Evolutionary conservation across 805 yeast genomes (phyloP), one percentile per base, ranked within the genome.

Genomic region (Candida pini): DNA sequence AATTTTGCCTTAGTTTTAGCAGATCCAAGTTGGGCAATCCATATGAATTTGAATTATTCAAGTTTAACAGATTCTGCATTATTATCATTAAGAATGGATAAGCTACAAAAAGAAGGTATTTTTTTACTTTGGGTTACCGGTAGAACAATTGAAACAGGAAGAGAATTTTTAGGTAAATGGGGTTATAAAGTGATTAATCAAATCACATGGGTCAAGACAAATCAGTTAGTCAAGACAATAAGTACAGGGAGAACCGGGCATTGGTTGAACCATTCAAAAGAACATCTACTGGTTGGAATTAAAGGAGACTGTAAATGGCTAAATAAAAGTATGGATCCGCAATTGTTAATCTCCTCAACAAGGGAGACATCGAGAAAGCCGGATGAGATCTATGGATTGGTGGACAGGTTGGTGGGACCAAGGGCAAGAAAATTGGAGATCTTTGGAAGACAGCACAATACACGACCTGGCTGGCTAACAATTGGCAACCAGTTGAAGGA

Each of bases 21-120:
- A 0, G 97, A 89, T 56, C 96, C 96, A 3, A 92, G 96, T 6
- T 89, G 97, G 97, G 89, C 87, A 44, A 89, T 89, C 43, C 96
- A 89, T 60, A 88, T 85, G 89, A 81, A 83, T 36, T 51, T 63
- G 24, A 87, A 87, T 4, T 79, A 81, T 54, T 84, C 86, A 9
- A 77, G 86, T 2, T 78, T 86, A 53, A 81, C 81, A 38, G 95
- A 85, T 53, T 70, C 75, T 2, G 96, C 86, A 46, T 63, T 89
- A 24, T 58, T 80, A 33, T 66, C 74, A 9, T 63, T 89, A 17
- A 80, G 85, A 18, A 69, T 89, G 56, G 69, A 72, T 24, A 60
- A 69, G 29, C 65, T 89, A 23, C 97, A 88, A 54, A 80, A 77
- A 35, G 95, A 86, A 50, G 97, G 97, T 0, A 62, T 89, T 2